Base-by-base conservation (phyloP, 2,329 filamentous ascomycete species). In the Penicillium fuscoglaucum region DNA sequence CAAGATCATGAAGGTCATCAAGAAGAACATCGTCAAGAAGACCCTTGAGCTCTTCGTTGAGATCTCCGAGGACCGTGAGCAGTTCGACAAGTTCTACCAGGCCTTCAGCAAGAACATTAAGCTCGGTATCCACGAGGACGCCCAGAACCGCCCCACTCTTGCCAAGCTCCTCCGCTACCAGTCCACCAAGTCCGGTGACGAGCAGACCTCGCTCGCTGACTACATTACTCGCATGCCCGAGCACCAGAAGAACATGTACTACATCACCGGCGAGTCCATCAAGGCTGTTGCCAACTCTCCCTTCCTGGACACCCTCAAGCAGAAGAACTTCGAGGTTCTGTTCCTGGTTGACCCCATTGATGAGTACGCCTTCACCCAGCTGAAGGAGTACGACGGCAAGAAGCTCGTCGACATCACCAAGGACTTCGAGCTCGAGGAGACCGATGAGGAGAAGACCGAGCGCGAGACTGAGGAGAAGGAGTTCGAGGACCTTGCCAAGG, bases 1-100 rank as follows among this genome's bases (percentile, higher is more conserved):
- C 90, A 98, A 98, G 92, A 99, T 99, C 86, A 98, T 98, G 95
- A 98, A 98, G 90, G 95, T 98, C 80, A 98, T 98, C 87, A 96
- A 96, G 89, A 99, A 99, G 92, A 99, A 99, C 89, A 96, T 99
- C 68, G 93, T 99, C 86, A 99, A 98, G 93, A 99, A 99, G 91
- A 91, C 91, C 67, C 91, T 99, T 68, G 95, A 99, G 86, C 91
- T 99, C 79, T 99, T 99, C 90, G 87, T 88, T 74, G 95, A 99
- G 86, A 99, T 99, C 66, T 89, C 95, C 60, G 95, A 99, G 86
- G 95, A 99, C 83, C 96, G 96, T 83, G 95, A 99, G 88, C 91
- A 97, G 81, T 99, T 99, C 79, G 95, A 99, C 88, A 99, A 99
- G 89, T 99, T 99, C 89, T 99, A 99, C 89, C 84, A 84, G 75